Conservation (phyloP, 108 stramenopile genomes). For the Chaetoceros muelleri region DNA sequence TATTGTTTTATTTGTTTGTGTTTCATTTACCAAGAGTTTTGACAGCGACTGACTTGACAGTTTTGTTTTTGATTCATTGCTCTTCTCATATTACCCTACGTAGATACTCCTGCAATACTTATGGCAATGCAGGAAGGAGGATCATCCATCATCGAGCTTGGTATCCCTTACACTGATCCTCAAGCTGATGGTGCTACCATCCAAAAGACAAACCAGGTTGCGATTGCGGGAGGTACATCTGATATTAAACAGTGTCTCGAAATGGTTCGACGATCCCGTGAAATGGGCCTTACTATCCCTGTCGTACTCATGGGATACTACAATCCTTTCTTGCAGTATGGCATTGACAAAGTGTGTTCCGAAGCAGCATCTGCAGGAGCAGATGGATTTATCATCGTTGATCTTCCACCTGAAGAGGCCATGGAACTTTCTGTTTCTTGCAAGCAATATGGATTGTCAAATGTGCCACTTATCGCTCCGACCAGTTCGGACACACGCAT, state of each 20-base stretch:
- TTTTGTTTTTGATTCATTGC: too few species aligned
- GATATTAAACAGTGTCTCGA: conserved; percentile 72
- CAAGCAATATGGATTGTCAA: conserved; percentile 74
- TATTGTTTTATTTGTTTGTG: neutral
- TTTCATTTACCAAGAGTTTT: too few species aligned
- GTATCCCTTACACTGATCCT: conserved; percentile 98
- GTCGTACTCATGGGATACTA: conserved; percentile 98
- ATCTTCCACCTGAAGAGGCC: conserved; percentile 93
- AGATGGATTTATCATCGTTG: conserved; percentile 97
- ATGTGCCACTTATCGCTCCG: conserved; percentile 93
- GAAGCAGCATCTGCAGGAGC: conserved; percentile 73
- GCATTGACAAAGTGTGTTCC: conserved; percentile 81
- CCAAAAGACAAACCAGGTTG: conserved; percentile 89
- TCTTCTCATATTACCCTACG: neutral
- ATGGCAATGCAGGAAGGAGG: conserved; percentile 95
- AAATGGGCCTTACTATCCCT: conserved; percentile 89
- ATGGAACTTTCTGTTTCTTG: conserved; percentile 72
- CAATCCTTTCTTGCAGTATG: conserved; percentile 95
- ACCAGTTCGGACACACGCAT: conserved; percentile 94
- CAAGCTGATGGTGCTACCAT: conserved; percentile 98
- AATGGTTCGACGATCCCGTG: conserved; percentile 80
- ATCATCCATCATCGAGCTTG: conserved; percentile 92
- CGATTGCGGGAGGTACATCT: conserved; percentile 83
- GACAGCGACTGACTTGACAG: too few species aligned
- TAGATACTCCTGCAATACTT: conserved; percentile 89